Conservation (phyloP, 495 filamentous ascomycete species). For the Penicillium subrubescens region DNA sequence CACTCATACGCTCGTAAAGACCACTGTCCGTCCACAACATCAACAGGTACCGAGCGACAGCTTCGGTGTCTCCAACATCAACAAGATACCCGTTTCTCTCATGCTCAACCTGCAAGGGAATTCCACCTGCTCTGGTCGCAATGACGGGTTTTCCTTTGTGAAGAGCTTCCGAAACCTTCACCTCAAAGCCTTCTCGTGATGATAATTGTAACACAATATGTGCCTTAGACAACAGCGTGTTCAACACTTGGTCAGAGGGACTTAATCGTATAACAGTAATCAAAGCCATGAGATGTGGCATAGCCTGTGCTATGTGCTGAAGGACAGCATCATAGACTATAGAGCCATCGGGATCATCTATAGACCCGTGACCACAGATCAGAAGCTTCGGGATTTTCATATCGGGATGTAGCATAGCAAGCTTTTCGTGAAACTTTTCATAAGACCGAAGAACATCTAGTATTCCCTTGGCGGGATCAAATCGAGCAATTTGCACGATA, state of each 20-base stretch:
- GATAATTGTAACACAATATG: conserved; percentile 69
- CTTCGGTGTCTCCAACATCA: too few species aligned
- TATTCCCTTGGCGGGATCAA: conserved; percentile 5
- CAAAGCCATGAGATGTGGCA: conserved; percentile 48
- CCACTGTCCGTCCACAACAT: too few species aligned
- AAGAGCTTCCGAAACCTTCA: conserved; percentile 74
- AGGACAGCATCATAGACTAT: conserved; percentile 38
- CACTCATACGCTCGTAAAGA: too few species aligned
- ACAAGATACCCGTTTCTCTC: not conserved
- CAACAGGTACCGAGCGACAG: too few species aligned
- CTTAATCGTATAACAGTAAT: conserved; percentile 69
- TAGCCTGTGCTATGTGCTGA: conserved; percentile 60
- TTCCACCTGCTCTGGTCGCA: not conserved
- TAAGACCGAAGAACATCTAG: not conserved
- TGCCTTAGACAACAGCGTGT: conserved; percentile 64
- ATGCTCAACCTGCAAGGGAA: not conserved
- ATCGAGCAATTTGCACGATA: not conserved
- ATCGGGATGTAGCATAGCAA: conserved; percentile 58
- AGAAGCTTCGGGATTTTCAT: conserved; percentile 69
- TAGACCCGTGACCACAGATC: conserved; percentile 38
- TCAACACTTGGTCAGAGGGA: conserved; percentile 73
- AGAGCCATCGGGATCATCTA: conserved; percentile 2
- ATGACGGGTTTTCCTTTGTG: conserved; percentile 49
- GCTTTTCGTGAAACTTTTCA: not conserved
- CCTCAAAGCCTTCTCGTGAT: conserved; percentile 73